These are phyloP conservation scores for Talaromyces trachyspermus DNA, from an alignment of 495 filamentous ascomycete genomes.

Conservation along the genomic window DNA sequence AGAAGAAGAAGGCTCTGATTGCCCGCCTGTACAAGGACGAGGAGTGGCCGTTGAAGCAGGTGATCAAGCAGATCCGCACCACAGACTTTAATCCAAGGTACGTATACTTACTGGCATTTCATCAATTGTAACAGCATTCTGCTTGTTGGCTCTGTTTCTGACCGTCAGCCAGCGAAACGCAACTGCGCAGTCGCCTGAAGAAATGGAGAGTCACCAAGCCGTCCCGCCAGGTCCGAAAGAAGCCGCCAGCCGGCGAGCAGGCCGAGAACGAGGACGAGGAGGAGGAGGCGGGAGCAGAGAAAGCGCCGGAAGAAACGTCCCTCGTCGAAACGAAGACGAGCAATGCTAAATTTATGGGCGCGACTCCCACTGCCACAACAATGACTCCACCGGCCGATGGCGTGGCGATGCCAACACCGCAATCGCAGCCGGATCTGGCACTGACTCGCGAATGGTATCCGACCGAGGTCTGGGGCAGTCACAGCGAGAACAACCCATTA, in stretches of 20 bases:
- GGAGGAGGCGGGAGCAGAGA: background rate
- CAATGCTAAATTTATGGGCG: slow-evolving; percentile 7
- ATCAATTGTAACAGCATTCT: too few relatives aligned
- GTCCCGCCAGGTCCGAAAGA: slow-evolving; percentile 40
- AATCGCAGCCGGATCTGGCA: background rate
- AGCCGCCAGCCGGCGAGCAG: slow-evolving; percentile 25
- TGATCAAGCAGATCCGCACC: slow-evolving; percentile 42
- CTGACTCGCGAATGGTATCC: slow-evolving; percentile 6
- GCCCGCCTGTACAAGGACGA: slow-evolving; percentile 42
- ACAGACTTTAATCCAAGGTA: slow-evolving; percentile 44
- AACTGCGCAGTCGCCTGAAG: slow-evolving; percentile 40
- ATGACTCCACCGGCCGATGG: background rate
- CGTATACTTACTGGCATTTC: slow-evolving; percentile 9
- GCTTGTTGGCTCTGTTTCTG: too few relatives aligned
- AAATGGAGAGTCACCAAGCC: slow-evolving; percentile 45
- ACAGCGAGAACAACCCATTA: slow-evolving; percentile 5
- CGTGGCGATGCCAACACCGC: slow-evolving; percentile 1
- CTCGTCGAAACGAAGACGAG: background rate
- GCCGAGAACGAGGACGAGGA: slow-evolving; percentile 19
- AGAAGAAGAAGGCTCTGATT: slow-evolving; percentile 42
- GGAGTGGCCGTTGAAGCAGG: slow-evolving; percentile 43
- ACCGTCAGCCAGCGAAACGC: slow-evolving; percentile 30
- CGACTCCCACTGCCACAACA: slow-evolving; percentile 11
- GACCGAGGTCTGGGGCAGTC: slow-evolving; percentile 4
- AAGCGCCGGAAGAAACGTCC: slow-evolving; percentile 4